phyloP scores from a whole-genome alignment of 306 rosid genomes.

The Dalbergia cultrata region DNA sequence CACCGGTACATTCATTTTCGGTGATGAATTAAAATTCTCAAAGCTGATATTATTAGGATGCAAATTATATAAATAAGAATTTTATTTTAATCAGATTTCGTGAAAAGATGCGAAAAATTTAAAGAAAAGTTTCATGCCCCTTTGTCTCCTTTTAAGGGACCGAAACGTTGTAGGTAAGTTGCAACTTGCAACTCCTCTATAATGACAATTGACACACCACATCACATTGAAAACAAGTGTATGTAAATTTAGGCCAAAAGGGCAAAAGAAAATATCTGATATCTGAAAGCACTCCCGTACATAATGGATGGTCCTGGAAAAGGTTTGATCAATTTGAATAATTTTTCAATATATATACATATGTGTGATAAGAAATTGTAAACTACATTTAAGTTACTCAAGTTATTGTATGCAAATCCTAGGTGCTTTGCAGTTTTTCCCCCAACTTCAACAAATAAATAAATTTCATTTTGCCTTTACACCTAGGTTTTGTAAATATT shows the following conservation, averaged over 20 bases:
- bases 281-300: not conserved
- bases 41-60: not conserved
- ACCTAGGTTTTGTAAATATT: conserved; percentile 42
- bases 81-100: not conserved
- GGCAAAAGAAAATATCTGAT: not conserved
- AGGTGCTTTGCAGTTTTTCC: not conserved
- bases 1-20: too few relatives aligned
- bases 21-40: not conserved
- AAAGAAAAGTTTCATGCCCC: conserved; percentile 7
- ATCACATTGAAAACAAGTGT: not conserved
- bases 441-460: not conserved
- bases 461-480: not conserved
- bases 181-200: conserved; percentile 8
- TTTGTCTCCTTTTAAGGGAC: conserved; percentile 42
- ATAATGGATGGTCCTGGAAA: not conserved
- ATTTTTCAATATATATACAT: too few relatives aligned
- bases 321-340: not conserved
- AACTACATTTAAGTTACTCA: not conserved
- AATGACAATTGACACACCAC: not conserved
- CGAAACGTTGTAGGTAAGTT: not conserved
- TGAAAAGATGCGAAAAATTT: conserved; percentile 20
- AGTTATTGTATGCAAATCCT: not conserved
- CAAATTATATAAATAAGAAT: not conserved
- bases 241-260: not conserved
- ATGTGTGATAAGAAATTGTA: too few relatives aligned